Conservation (phyloP, 768 basidiomycete genomes). For the Cubamyces sp. region DNA sequence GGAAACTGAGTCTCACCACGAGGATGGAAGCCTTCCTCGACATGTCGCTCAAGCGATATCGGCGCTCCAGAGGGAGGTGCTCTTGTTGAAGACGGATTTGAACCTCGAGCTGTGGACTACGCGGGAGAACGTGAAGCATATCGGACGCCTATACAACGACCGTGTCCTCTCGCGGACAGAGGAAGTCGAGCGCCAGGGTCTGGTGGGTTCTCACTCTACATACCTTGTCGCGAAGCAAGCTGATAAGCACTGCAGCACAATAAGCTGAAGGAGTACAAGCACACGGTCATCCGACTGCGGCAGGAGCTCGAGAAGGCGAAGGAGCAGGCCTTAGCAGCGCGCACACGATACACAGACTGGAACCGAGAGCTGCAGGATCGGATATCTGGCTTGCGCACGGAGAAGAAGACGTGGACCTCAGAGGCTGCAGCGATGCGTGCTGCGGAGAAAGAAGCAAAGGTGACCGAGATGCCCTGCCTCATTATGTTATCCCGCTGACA, state of each 20-base stretch:
- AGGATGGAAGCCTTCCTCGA: conserved; percentile 3
- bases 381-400: conserved; percentile 72
- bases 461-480: conserved; percentile 28
- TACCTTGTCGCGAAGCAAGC: background rate
- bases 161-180: conserved; percentile 72
- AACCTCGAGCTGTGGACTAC: conserved; percentile 87
- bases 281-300: conserved; percentile 67
- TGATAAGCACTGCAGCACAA: conserved; percentile 58
- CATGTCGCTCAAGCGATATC: conserved; percentile 70
- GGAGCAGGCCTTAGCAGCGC: conserved; percentile 69
- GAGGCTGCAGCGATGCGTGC: conserved; percentile 72
- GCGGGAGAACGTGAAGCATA: conserved; percentile 79
- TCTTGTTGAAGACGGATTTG: conserved; percentile 77
- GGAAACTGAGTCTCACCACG: background rate
- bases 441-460: conserved; percentile 72
- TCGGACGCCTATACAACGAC: conserved; percentile 78
- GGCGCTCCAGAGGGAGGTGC: conserved; percentile 72
- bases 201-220: conserved; percentile 52
- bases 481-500: background rate
- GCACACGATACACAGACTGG: conserved; percentile 84
- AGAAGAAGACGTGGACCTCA: conserved; percentile 75
- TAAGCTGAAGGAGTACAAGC: conserved; percentile 76
- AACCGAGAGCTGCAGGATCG: conserved; percentile 80
- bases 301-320: conserved; percentile 74
- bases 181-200: conserved; percentile 79